A percentile compares a stretch with the other conserved stretches of the same genome.
Evolutionary conservation across 352 stramenopile genomes (phyloP).

Genomic region (Pythium chondricola): DNA sequence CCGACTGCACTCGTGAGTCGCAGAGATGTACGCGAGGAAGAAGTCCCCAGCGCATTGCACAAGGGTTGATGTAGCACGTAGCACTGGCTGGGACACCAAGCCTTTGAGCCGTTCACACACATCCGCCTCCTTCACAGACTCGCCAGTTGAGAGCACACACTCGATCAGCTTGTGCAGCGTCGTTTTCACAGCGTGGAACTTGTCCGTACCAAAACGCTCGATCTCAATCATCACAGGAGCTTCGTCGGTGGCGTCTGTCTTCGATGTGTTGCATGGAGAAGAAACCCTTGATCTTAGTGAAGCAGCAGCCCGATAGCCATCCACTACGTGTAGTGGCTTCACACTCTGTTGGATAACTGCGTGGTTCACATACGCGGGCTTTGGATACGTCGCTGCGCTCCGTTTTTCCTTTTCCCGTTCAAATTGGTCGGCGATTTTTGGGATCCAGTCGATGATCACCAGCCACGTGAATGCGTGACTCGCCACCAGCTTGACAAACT

Average conservation of each 20-base stretch:
- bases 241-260: background rate
- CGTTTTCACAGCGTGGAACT: conserved; percentile 13
- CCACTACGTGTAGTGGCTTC: background rate
- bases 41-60: conserved; percentile 8
- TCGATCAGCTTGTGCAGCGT: background rate
- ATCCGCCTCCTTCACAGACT: background rate
- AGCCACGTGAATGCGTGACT: conserved; percentile 10
- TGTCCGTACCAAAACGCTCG: background rate
- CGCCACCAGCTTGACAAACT: conserved; percentile 23
- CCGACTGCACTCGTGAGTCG: background rate
- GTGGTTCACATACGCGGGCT: background rate
- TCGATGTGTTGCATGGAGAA: no score
- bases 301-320: background rate
- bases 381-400: background rate
- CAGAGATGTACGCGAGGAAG: background rate
- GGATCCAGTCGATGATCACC: conserved; percentile 32
- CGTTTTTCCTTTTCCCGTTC: conserved; percentile 3
- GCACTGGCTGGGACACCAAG: background rate
- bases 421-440: conserved; percentile 24
- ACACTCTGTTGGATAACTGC: background rate
- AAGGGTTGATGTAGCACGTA: conserved; percentile 1
- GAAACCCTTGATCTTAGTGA: no score
- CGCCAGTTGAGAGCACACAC: background rate
- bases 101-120: conserved; percentile 1
- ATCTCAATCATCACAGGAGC: conserved; percentile 10